Evolutionary conservation across 176 grass and related monocot species (phyloP), one percentile per base, ranked within the genome.

Genomic region (Phyllostachys edulis): DNA sequence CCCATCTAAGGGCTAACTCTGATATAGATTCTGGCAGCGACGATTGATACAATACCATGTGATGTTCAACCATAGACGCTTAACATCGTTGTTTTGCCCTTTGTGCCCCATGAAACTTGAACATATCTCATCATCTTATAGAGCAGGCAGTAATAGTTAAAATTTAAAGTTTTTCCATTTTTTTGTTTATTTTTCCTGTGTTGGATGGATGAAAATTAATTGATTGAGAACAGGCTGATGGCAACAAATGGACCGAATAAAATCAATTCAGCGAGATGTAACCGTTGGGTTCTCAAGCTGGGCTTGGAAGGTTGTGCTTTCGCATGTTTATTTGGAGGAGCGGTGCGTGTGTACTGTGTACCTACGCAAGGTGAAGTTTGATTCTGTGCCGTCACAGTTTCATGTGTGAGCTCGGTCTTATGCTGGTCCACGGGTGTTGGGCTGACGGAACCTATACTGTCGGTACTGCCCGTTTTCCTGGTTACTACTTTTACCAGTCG

Each of bases 21-120:
- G 85, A 90, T 75, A 75, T 84, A 84, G 85, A 84, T 74, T 90
- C 89, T 41, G 68, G 62, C 42, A 87, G 75, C 21, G 89, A 90
- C 45, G 89, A 90, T 63, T 90, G 57, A 90, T 65, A 82, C 55
- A 55, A 63, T 71, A 65, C 54, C 14, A 7, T 76, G 41, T 69
- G 47, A 79, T 85, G 36, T 76, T 63, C 6, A 81, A 62, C 41
- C 29, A 71, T 77, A 77, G 65, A 71, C 21, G 51, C 4, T 75
- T 89, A 69, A 73, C 87, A 67, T 59, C 40, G 21, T 62, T 75
- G 38, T 71, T 82, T 89, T 74, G 51, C n/a, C 69, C 29, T 40
- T 85, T 76, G 71, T 66, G 81, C 9, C 42, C 32, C 49, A 20
- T 84, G 71, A 62, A 69, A 23, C 41, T 82, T 60, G 3, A 82